Conservation (phyloP, 139 green algal species). For the Chlorella sp. region DNA sequence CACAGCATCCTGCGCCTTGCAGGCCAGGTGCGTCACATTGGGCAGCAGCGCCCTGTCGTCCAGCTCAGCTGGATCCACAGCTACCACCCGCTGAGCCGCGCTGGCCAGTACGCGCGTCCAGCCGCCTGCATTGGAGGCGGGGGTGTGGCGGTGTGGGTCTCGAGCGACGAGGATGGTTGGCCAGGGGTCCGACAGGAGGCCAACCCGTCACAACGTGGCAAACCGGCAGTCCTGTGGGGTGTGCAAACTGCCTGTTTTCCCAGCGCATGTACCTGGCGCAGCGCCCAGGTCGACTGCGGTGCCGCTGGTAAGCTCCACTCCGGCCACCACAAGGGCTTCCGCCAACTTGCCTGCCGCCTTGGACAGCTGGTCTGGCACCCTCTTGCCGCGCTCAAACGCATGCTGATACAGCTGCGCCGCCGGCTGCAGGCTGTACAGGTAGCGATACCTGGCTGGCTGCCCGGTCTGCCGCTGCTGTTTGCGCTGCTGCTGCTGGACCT, state of each 20-base stretch:
- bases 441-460: background rate
- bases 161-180: background rate
- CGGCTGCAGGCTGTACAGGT: constrained; percentile 24
- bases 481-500: background rate
- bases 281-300: constrained; percentile 15
- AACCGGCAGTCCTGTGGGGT: too few relatives aligned
- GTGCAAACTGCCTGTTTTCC: too few relatives aligned
- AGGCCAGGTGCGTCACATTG: constrained; percentile 18
- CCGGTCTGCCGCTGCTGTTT: background rate
- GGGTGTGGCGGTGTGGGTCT: background rate
- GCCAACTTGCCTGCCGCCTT: constrained; percentile 27
- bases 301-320: background rate
- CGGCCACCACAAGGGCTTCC: constrained; percentile 8
- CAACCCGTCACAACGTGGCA: background rate
- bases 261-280: background rate
- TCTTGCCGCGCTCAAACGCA: background rate
- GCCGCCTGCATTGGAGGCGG: background rate
- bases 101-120: constrained; percentile 28
- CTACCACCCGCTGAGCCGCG: constrained; percentile 5
- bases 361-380: constrained; percentile 19
- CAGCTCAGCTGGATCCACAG: constrained; percentile 16
- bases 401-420: constrained; percentile 1
- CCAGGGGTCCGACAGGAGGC: background rate
- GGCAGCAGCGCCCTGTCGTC: constrained; percentile 3
- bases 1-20: constrained; percentile 18